These are phyloP conservation scores for Coniella lustricola DNA, from an alignment of 2,329 filamentous ascomycete genomes.

Conservation along the genomic window DNA sequence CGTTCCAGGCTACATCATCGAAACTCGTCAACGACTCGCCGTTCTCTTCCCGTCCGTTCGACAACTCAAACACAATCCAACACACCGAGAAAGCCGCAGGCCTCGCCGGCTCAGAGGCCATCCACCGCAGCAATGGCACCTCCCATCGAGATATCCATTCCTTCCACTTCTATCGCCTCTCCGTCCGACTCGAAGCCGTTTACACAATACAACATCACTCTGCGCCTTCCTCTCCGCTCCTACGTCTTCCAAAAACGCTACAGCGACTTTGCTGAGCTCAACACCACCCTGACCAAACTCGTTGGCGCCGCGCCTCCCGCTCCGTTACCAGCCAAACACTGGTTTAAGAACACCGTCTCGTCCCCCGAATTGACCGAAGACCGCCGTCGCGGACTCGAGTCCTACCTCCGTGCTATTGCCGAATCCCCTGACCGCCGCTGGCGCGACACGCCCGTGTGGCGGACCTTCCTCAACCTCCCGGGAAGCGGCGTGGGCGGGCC, in stretches of 20 bases:
- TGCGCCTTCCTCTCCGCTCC: conserved; percentile 69
- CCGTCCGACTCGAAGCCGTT: conserved; percentile 54
- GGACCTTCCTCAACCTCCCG: conserved; percentile 66
- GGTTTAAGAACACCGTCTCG: conserved; percentile 66
- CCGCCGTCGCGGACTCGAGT: conserved; percentile 61
- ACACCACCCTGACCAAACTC: conserved; percentile 52
- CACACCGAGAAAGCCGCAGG: no score
- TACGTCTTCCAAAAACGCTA: conserved; percentile 76
- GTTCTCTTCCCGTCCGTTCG: no score
- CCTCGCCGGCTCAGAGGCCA: no score
- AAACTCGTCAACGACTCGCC: no score
- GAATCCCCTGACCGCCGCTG: conserved; percentile 67
- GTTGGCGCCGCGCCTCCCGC: conserved; percentile 59
- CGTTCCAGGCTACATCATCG: no score
- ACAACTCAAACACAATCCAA: no score
- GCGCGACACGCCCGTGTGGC: conserved; percentile 67
- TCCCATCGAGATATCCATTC: conserved; percentile 60
- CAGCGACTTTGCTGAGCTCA: conserved; percentile 67
- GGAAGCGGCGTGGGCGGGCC: conserved; percentile 35
- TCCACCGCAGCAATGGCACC: conserved; percentile 44
- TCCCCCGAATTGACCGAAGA: conserved; percentile 64
- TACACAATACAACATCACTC: conserved; percentile 71
- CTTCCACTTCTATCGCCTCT: conserved; percentile 52
- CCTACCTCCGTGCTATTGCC: conserved; percentile 66
- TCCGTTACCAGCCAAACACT: conserved; percentile 65